Evolutionary conservation across 2,329 filamentous ascomycete species (phyloP), one percentile per base, ranked within the genome.

Genomic region (Cordyceps fumosorosea): DNA sequence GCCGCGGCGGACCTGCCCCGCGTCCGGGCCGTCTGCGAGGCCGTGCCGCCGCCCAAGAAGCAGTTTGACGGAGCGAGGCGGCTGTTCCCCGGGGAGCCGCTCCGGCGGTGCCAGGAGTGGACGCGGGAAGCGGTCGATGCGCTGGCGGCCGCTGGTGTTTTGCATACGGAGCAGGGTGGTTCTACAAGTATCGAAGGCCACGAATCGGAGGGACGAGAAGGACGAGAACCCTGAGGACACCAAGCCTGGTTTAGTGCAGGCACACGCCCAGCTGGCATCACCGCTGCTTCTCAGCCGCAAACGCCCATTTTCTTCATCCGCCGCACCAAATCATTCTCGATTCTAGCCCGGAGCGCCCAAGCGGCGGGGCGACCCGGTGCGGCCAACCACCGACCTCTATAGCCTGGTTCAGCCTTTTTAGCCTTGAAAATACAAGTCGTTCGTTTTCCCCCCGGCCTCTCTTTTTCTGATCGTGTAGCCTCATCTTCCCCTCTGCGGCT

Each of bases 21-120:
- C 32, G 63, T 72, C 42, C 32, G 66, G 48, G 48, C 54, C 16
- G 62, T 69, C 42, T 71, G 69, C 59, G 51, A 65, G 44, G 53
- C 16, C 4, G 64, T 71, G 3, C 65, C 65, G 34, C 64, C 67
- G 44, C 70, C 70, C 11, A 67, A 68, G 59, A 73, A 73, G 63
- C 70, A 73, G 56, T 73, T 72, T 48, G 54, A 72, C 3, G 68
- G 69, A 24, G 29, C 66, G 3, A 67, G 59, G 22, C 58, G 67
- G 53, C 61, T 74, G n/a, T 70, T 66, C 64, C 70, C 69, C 10
- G 51, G 61, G 24, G 48, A 63, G 51, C 58, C 64, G 2, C 37
- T 66, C 11, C 58, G 37, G 59, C 65, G 69, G 26, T 73, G 71
- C 56, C 69, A 72, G 62, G 71, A 74, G 63, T 73, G 71, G 71